Conservation (phyloP, 2,329 filamentous ascomycete genomes). For the Aspergillus sp. region DNA sequence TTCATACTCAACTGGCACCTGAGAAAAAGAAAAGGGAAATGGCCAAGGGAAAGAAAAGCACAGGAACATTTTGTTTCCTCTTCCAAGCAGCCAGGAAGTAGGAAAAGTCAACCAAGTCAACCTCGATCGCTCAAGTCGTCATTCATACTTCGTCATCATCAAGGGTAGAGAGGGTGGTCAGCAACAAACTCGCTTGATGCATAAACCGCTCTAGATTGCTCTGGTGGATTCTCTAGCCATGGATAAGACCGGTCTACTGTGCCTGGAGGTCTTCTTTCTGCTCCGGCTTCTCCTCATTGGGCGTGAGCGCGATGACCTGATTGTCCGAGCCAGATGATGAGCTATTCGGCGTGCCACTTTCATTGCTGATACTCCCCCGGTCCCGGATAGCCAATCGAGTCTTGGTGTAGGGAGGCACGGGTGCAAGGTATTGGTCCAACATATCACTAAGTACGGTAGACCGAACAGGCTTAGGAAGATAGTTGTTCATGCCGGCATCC, state of each 20-base stretch:
- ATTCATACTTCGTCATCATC: conserved; percentile 1
- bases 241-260: not conserved
- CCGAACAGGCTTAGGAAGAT: conserved; percentile 91
- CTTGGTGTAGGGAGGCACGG: conserved; percentile 40
- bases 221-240: not conserved
- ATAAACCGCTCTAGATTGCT: not conserved
- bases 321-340: conserved; percentile 18
- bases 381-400: conserved; percentile 30
- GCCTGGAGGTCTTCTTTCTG: not conserved
- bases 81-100: not conserved
- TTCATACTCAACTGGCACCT: not conserved
- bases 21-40: not conserved
- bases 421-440: conserved; percentile 65
- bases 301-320: conserved; percentile 12
- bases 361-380: conserved; percentile 26
- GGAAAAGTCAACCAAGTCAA: not conserved
- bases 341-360: conserved; percentile 22
- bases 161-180: not conserved
- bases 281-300: conserved; percentile 14
- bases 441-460: conserved; percentile 83
- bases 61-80: not conserved
- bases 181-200: not conserved
- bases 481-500: conserved; percentile 97
- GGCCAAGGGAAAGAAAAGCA: not conserved
- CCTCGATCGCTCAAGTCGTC: not conserved